A percentile compares a stretch with the other conserved stretches of the same genome.
Evolutionary conservation across 345 rosid genomes (phyloP).

Genomic region (Schrenkiella parvula): DNA sequence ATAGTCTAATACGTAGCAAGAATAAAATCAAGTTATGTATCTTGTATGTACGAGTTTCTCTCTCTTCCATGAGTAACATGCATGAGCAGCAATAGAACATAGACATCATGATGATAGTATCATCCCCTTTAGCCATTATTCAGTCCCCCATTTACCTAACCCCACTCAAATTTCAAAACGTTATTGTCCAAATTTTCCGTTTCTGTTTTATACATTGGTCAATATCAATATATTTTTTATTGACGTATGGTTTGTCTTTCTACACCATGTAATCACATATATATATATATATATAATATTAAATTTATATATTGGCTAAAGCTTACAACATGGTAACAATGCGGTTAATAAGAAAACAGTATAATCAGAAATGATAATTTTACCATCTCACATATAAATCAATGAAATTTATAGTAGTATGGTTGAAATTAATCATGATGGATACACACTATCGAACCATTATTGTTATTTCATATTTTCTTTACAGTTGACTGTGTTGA

Average conservation of each 20-base stretch:
- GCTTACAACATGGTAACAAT: no score
- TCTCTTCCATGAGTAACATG: conserved; percentile 29
- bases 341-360: not conserved
- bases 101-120: conserved; percentile 33
- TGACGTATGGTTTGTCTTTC: not conserved
- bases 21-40: not conserved
- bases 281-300: no score
- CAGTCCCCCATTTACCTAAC: conserved; percentile 41
- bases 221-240: not conserved
- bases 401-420: not conserved
- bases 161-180: conserved; percentile 33
- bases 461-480: not conserved
- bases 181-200: not conserved
- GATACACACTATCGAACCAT: conserved; percentile 12
- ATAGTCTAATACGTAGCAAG: not conserved
- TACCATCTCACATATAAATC: not conserved
- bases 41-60: not conserved
- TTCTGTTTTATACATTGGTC: conserved; percentile 21
- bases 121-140: conserved; percentile 50
- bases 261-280: not conserved
- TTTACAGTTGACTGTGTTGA: conserved; percentile 50
- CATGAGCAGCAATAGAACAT: conserved; percentile 24
- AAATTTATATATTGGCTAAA: no score
- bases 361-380: not conserved
- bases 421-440: conserved; percentile 39